These are phyloP conservation scores for Malus fusca DNA, from an alignment of 306 rosid species.

Conservation along the genomic window DNA sequence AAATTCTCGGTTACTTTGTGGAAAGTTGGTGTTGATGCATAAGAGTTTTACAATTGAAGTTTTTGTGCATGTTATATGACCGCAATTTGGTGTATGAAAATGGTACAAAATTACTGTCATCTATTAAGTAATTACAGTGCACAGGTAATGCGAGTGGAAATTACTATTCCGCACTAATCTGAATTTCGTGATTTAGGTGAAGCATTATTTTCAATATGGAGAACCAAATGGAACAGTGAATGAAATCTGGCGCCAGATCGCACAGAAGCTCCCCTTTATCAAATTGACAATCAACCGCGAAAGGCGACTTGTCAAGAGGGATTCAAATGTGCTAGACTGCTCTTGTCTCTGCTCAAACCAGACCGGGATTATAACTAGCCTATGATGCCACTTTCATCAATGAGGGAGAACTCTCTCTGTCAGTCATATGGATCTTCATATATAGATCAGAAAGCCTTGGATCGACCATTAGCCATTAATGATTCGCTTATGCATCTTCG, in stretches of 20 bases:
- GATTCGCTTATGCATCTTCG: not conserved
- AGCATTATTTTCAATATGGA: slow-evolving; percentile 58
- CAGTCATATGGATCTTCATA: not conserved
- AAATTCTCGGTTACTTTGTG: not conserved
- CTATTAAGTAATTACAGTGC: not conserved
- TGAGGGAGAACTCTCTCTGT: not conserved
- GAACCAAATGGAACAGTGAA: slow-evolving; percentile 50
- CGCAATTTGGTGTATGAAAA: not conserved
- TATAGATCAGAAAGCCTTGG: not conserved
- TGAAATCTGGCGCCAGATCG: slow-evolving; percentile 88
- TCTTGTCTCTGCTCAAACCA: slow-evolving; percentile 73
- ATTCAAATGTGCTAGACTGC: slow-evolving; percentile 37
- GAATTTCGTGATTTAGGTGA: slow-evolving; percentile 52
- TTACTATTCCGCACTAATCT: not conserved
- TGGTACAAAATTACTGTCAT: not conserved
- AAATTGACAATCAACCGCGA: slow-evolving; percentile 78
- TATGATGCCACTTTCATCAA: slow-evolving; percentile 2
- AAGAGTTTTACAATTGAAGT: not conserved
- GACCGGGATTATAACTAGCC: slow-evolving; percentile 22
- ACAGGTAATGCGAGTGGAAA: not conserved
- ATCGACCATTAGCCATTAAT: not conserved
- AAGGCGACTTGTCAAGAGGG: slow-evolving; percentile 53
- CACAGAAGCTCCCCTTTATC: slow-evolving; percentile 68
- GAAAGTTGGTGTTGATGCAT: not conserved
- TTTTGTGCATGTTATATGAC: not conserved